Percentiles rank a stretch among this genome's conserved stretches.
phyloP scores from a whole-genome alignment of 306 rosid species.

The Albizia julibrissin region DNA sequence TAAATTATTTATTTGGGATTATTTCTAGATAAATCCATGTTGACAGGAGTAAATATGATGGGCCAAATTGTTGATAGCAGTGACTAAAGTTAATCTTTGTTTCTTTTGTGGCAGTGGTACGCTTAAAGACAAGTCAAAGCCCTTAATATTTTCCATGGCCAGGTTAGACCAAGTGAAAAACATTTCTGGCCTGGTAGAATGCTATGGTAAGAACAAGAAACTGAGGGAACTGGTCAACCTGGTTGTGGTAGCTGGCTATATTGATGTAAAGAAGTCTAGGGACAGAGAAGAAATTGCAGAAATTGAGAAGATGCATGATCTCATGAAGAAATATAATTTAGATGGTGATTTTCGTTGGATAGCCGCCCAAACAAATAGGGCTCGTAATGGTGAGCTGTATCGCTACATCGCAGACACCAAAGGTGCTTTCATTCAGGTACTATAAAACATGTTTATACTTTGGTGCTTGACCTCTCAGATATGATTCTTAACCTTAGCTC shows the following conservation, averaged over 20 bases:
- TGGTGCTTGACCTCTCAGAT: neutral
- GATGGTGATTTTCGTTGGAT: slow-evolving; percentile 87
- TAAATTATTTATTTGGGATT: slow-evolving; percentile 6
- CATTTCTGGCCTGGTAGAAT: slow-evolving; percentile 79
- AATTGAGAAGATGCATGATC: slow-evolving; percentile 89
- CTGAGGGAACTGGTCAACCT: slow-evolving; percentile 89
- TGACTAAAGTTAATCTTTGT: slow-evolving; percentile 27
- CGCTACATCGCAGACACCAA: slow-evolving; percentile 86
- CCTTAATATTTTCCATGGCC: slow-evolving; percentile 89
- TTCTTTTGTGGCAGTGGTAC: slow-evolving; percentile 60
- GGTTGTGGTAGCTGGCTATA: slow-evolving; percentile 80
- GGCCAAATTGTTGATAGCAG: neutral
- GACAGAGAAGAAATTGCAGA: slow-evolving; percentile 94
- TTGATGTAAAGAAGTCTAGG: slow-evolving; percentile 68
- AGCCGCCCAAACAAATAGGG: slow-evolving; percentile 81
- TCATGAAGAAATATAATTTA: slow-evolving; percentile 57
- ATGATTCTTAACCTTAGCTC: slow-evolving; percentile 1
- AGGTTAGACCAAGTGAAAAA: slow-evolving; percentile 86
- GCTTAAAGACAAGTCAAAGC: slow-evolving; percentile 73
- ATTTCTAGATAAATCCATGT: neutral
- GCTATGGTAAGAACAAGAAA: slow-evolving; percentile 67
- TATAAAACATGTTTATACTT: neutral
- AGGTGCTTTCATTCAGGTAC: slow-evolving; percentile 93
- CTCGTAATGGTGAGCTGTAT: slow-evolving; percentile 91
- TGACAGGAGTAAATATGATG: neutral